Percentiles rank a stretch among this genome's conserved stretches.
Evolutionary conservation across 257 asterid genomes (phyloP).

Genomic region (Parsonsia alboflavescens): DNA sequence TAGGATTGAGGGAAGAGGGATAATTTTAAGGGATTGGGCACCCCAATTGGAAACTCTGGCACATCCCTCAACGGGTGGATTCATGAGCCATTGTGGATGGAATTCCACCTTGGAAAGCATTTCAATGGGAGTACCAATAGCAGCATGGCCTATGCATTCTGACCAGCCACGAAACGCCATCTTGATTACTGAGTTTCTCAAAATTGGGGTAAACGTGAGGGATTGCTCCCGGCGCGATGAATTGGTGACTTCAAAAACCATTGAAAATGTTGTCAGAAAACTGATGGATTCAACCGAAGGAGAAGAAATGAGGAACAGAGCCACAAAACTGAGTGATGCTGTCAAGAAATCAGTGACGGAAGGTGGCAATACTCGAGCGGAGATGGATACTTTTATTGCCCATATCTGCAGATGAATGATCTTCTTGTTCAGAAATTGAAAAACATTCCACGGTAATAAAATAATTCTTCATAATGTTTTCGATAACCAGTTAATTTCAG

Average conservation of each 20-base stretch:
- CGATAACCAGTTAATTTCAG: no score
- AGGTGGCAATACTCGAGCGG: conserved; percentile 5
- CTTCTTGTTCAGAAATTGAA: background rate
- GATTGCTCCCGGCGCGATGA: conserved; percentile 16
- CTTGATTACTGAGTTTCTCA: conserved; percentile 8
- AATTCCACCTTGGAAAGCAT: conserved; percentile 26
- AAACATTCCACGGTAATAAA: background rate
- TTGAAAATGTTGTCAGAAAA: conserved; percentile 21
- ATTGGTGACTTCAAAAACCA: conserved; percentile 13
- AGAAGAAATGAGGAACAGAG: conserved; percentile 26
- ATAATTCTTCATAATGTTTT: no score
- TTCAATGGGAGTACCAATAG: conserved; percentile 27
- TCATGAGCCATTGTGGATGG: conserved; percentile 31
- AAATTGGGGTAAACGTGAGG: conserved; percentile 18
- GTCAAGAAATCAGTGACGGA: conserved; percentile 15
- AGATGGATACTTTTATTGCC: conserved; percentile 16
- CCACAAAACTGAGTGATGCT: conserved; percentile 7
- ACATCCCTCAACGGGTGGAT: conserved; percentile 24
- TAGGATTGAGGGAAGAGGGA: conserved; percentile 19
- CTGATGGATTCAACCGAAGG: conserved; percentile 28
- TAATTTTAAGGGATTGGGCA: conserved; percentile 24
- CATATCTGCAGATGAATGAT: background rate
- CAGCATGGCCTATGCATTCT: conserved; percentile 30
- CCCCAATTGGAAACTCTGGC: conserved; percentile 20
- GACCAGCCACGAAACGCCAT: conserved; percentile 23